Base-by-base conservation (phyloP, 371 early-diverging fungal genomes). In the Rhizopus delemar region DNA sequence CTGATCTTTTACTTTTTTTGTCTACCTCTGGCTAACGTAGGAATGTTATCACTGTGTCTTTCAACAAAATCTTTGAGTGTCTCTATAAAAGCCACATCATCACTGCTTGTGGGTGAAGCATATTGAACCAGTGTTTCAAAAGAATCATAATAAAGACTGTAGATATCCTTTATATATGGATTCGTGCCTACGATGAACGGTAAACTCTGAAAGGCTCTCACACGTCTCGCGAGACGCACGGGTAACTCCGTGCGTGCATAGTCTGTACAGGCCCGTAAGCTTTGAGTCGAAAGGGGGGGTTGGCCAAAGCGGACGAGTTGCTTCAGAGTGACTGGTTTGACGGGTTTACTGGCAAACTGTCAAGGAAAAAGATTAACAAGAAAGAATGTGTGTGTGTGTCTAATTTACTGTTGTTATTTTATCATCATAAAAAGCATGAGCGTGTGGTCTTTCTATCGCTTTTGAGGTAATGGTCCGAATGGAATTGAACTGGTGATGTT, bases 151-250 rank as follows among this genome's bases (percentile, higher is more conserved):
- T 95, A 95, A 0, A 95, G 80, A 46, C 84, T 76, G 71, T 93
- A 92, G 35, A 93, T 86, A 49, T 75, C 74, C 54, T 84, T 81
- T 63, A 95, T 92, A 65, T 88, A 86, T 3, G 95, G 95, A 65
- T 95, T 95, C 41, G 91, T 91, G 45, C 92, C 95, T 29, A 95
- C 93, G 59, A 95, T 95, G 66, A 91, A 93, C 0, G 93, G 95
- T 12, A 95, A 76, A 56, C 85, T 87, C 69, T 93, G 92, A 45
- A 94, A 84, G 8, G 91, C 90, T 70, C 84, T 80, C 15, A 92
- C 90, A 41, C 92, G 82, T 62, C 91, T 66, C 7, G 93, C 95
- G 57, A 95, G 60, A 31, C 95, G 86, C 41, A 86, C 90, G 0
- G 94, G 93, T 38, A 95, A 74, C 65, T 93, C 93, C 11, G 81